Evolutionary conservation across 73 alveolate genomes (phyloP), one percentile per base, ranked within the genome.

Genomic region (Symbiodinium pilosum): DNA sequence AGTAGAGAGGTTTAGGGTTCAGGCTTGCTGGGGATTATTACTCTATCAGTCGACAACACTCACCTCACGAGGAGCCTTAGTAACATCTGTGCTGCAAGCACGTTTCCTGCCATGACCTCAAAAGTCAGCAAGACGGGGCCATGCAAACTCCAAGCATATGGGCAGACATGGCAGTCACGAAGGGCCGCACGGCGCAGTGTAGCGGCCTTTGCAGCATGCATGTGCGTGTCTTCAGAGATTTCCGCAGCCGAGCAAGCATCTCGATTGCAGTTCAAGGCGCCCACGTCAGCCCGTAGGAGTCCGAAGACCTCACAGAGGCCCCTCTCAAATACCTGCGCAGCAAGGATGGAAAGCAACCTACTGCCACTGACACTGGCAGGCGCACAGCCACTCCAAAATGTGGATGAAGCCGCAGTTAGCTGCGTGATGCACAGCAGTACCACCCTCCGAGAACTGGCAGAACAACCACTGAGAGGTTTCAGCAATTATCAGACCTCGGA

Each of bases 331-430:
- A 89, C 95, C 95, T 89, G 87, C 42, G 20, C n/a, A 28, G 20
- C 30, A 54, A 54, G 32, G 34, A n/a, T 24, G 26, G 73, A 54
- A 54, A 54, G 4, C 73, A 54, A 5, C 73, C 73, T 54, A 18
- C 30, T 54, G 32, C 73, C 2, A 54, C 26, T 8, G 73, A 0
- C 20, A n/a, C 20, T 54, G 40, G 64, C 92, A 21, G 69, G 75
- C 69, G 75, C 95, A 89, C 95, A 89, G 87, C 95, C 95, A 89
- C 44, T 89, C 95, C 95, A 89, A 71, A n/a, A 89, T 34, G 44
- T 89, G 95, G 47, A 89, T 83, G 47, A 64, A 39, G n/a, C 95
- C 95, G 44, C 95, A 39, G 73, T 89, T 59, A 3, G 95, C 95
- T 12, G 95, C 95, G 47, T 89, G 95, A n/a, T 89, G 95, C 44